Base-by-base conservation (phyloP, 495 filamentous ascomycete species). In the Sordaria brevicollis region DNA sequence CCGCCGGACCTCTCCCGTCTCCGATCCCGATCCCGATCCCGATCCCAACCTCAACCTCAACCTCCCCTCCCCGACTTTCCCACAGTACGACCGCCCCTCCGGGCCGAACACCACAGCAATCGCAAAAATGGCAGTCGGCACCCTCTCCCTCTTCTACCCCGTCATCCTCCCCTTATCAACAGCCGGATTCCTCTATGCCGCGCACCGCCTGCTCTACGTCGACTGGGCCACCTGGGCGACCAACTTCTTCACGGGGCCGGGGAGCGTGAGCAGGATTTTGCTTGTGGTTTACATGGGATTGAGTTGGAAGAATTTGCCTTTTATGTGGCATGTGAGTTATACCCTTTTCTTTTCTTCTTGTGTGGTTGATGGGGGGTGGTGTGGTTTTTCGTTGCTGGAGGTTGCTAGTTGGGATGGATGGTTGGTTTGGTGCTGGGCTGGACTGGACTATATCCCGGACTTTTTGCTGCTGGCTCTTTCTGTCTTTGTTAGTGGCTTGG, bases 251-350 rank as follows among this genome's bases (percentile, higher is more conserved):
- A 84, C 81, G 0, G 85, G 84, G 0, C 84, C 85, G 0, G 84
- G 84, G 2, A 79, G 81, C 37, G 83, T 78, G 0, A 82, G 79
- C 33, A 79, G 85, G 2, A 80, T 85, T 57, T 65, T 88, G 10
- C 81, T 84, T 29, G 68, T 89, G 5, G 19, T 87, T 5, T 79
- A 91, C 19, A 79, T 87, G 5, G 73, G 89, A 1, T 71, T 83
- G 11, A 92, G 92, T 75, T 80, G 89, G 82, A 93, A 94, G 83
- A 90, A 83, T 71, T 65, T 92, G n/a, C 91, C 91, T 0, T 78
- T 89, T n/a, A 84, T 86, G 13, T 94, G 91, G 91, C 90, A 92
- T 76, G 90, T 91, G 82, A 39, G 87, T 80, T 6, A 36, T 25
- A 31, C 9, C 15, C 13, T 15, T n/a, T 13, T 29, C 41, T 6